A percentile compares a stretch with the other conserved stretches of the same genome.
Evolutionary conservation across 257 asterid genomes (phyloP).

Genomic region (Pogostemon cablin): DNA sequence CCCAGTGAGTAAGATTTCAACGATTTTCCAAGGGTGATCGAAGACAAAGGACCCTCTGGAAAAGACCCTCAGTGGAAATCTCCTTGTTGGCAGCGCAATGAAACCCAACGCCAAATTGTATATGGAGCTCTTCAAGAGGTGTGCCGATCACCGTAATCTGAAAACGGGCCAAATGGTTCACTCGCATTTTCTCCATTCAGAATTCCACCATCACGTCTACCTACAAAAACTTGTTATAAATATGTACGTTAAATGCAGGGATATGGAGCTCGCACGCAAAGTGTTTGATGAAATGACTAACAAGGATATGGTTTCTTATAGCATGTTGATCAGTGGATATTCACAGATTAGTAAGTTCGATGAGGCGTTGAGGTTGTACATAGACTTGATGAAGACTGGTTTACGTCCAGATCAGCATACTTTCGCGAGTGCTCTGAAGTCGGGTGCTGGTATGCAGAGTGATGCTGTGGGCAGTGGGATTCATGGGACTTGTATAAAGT

Average conservation of each 20-base stretch:
- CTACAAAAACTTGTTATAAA: slow-evolving; percentile 9
- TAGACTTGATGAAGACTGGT: background rate
- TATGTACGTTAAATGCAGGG: slow-evolving; percentile 52
- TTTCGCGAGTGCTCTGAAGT: background rate
- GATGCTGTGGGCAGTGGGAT: slow-evolving; percentile 56
- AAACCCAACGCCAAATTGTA: slow-evolving; percentile 55
- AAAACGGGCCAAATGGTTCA: slow-evolving; percentile 62
- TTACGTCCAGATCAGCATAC: background rate
- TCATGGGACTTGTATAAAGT: no score
- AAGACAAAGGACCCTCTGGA: slow-evolving; percentile 38
- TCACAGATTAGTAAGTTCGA: slow-evolving; percentile 44
- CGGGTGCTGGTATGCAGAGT: slow-evolving; percentile 80
- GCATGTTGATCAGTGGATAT: slow-evolving; percentile 49
- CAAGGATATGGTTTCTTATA: background rate
- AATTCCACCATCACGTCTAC: background rate
- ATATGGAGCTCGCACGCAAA: slow-evolving; percentile 13
- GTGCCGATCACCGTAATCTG: slow-evolving; percentile 51
- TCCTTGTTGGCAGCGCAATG: slow-evolving; percentile 52
- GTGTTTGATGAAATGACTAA: background rate
- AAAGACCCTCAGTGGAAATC: slow-evolving; percentile 46
- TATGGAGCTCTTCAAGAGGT: slow-evolving; percentile 53
- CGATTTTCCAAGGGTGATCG: no score
- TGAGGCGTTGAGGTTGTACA: background rate
- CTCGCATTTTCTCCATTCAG: slow-evolving; percentile 42
- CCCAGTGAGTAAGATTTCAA: no score